Evolutionary conservation across 345 rosid species (phyloP), one percentile per base, ranked within the genome.

Genomic region (Schrenkiella parvula): DNA sequence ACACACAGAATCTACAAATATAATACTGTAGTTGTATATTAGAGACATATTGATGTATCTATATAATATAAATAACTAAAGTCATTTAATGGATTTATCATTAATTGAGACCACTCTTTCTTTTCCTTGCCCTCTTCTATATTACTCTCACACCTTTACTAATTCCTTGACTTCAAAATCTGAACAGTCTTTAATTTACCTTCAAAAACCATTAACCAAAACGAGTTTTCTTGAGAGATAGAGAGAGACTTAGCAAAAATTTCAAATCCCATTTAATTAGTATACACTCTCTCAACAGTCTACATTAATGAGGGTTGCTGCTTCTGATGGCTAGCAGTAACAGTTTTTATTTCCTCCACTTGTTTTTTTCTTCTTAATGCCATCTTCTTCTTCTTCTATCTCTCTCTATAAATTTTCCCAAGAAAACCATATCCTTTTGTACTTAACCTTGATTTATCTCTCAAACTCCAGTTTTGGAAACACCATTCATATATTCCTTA

Each of bases 241-340:
- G 34, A 38, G 3, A 39, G 43, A 39, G 18, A 71, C 54, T 51
- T 71, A 6, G 41, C 14, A 47, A 47, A 47, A 64, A 2, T 11
- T 64, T 73, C 51, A 56, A 65, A 73, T 64, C 32, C 46, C 65
- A 74, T 66, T 74, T 52, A 74, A 74, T 66, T 57, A 74, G 63
- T 4, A 6, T 31, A 66, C 78, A 67, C 68, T 74, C 46, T 75
- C 79, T 75, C 79, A 75, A 75, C 79, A 75, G 59, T 61, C 74
- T 62, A 34, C 79, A 75, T 75, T 75, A 53, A 75, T 75, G 79
- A 68, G 79, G 74, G 69, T 51, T 75, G 73, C 69, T 51, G 50
- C 65, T 64, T 66, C 39, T 50, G 44, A 74, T 57, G 52, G 72
- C 47, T 59, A 66, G 78, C 68, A 57, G 72, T 50, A 18, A 58